Percentiles rank a stretch among this genome's conserved stretches.
phyloP scores from a whole-genome alignment of 805 yeast genomes.

The Cyberlindnera samutprakarnensis region DNA sequence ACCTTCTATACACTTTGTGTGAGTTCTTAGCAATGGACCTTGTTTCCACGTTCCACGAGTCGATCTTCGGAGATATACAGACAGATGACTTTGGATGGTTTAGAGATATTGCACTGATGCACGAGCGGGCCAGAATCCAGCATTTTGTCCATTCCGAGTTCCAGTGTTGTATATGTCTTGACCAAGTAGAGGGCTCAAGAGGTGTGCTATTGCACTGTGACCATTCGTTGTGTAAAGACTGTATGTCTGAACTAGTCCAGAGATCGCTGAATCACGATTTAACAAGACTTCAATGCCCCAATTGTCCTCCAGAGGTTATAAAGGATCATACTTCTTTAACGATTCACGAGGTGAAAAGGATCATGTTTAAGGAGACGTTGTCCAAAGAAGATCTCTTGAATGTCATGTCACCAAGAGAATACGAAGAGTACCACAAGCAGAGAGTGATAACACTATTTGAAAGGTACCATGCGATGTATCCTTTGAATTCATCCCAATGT shows the following conservation, averaged over 20 bases:
- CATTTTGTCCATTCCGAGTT: conserved; percentile 32
- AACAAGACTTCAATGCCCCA: conserved; percentile 49
- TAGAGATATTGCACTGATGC: conserved; percentile 11
- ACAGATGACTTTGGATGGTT: neutral
- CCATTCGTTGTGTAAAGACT: conserved; percentile 41
- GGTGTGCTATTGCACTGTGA: conserved; percentile 34
- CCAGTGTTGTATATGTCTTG: conserved; percentile 52
- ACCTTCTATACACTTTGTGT: conserved; percentile 1
- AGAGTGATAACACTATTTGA: conserved; percentile 34
- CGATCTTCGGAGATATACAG: neutral
- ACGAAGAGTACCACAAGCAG: conserved; percentile 32
- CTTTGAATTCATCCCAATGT: conserved; percentile 42
- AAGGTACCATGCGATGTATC: conserved; percentile 35
- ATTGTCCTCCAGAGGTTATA: conserved; percentile 26
- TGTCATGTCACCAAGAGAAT: conserved; percentile 23
- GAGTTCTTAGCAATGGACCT: conserved; percentile 1
- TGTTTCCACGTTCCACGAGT: neutral
- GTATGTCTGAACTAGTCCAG: conserved; percentile 36
- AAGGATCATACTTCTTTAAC: conserved; percentile 17
- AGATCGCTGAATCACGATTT: conserved; percentile 1
- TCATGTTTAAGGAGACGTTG: conserved; percentile 36
- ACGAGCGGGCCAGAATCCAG: conserved; percentile 16
- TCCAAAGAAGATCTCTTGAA: conserved; percentile 26
- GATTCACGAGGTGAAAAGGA: conserved; percentile 25
- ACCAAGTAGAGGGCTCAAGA: conserved; percentile 35